Conservation (phyloP, 176 grass and related monocot genomes). For the Secale cereale region DNA sequence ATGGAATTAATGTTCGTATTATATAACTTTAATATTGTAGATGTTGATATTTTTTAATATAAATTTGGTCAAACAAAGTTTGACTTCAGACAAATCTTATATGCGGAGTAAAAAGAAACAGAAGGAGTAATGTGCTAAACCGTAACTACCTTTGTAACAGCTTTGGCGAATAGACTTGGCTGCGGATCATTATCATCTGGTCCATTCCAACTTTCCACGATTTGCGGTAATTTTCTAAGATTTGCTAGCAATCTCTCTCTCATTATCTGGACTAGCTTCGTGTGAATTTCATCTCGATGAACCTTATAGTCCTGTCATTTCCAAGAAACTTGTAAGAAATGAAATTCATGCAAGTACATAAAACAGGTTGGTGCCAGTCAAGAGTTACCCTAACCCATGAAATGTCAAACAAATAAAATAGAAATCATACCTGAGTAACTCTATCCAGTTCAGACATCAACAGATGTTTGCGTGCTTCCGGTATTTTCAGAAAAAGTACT, state of each 20-base stretch:
- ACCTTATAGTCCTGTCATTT: slow-evolving; percentile 88
- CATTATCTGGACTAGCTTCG: slow-evolving; percentile 98
- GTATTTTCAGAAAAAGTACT: slow-evolving; percentile 88
- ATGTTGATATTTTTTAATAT: too few species aligned
- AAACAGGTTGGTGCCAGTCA: slow-evolving; percentile 5
- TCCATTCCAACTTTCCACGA: slow-evolving; percentile 78
- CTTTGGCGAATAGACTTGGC: slow-evolving; percentile 87
- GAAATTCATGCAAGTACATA: slow-evolving; percentile 7
- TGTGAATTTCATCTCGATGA: slow-evolving; percentile 97
- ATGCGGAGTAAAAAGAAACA: too few species aligned
- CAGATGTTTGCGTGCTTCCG: slow-evolving; percentile 77
- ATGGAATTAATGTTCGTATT: too few species aligned
- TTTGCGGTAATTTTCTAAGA: slow-evolving; percentile 92
- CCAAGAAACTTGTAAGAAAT: slow-evolving; percentile 35
- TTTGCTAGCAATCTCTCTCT: slow-evolving; percentile 95
- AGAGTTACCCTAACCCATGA: not conserved
- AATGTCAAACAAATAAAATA: slow-evolving; percentile 16
- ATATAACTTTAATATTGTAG: too few species aligned
- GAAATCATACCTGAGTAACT: slow-evolving; percentile 75
- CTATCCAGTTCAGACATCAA: slow-evolving; percentile 86
- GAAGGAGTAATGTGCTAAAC: not conserved
- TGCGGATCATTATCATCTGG: slow-evolving; percentile 78
- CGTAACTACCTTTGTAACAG: slow-evolving; percentile 78
- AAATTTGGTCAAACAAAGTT: too few species aligned
- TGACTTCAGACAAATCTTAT: too few species aligned